These are phyloP conservation scores for Poronia punctata DNA, from an alignment of 495 filamentous ascomycete species.

Conservation along the genomic window DNA sequence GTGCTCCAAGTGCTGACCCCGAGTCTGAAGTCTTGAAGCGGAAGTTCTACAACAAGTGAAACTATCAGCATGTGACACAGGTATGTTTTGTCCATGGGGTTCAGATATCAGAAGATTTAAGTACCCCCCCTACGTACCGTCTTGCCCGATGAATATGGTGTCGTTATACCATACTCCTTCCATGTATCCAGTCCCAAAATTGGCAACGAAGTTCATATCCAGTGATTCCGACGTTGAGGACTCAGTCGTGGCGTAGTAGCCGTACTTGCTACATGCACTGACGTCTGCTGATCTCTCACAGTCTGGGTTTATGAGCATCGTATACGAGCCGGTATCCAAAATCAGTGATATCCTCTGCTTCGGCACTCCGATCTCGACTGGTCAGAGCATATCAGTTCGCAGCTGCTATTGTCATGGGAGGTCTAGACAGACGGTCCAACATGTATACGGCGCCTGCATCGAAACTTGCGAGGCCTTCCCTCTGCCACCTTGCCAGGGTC, in stretches of 20 bases:
- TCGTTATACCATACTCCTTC: constrained; percentile 34
- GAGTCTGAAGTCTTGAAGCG: constrained; percentile 21
- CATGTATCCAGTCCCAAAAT: constrained; percentile 36
- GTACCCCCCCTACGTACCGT: constrained; percentile 22
- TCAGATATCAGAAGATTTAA: background rate
- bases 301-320: constrained; percentile 38
- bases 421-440: constrained; percentile 25
- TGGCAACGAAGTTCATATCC: constrained; percentile 28
- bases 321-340: constrained; percentile 42
- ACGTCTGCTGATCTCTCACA: constrained; percentile 32
- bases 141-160: constrained; percentile 28
- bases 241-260: constrained; percentile 31
- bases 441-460: constrained; percentile 34
- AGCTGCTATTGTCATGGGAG: no score
- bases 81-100: background rate
- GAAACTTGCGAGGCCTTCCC: constrained; percentile 19
- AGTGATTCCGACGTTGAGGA: constrained; percentile 29
- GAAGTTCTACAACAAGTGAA: constrained; percentile 11
- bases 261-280: constrained; percentile 29
- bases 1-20: constrained; percentile 34
- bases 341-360: constrained; percentile 34
- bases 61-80: constrained; percentile 7
- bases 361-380: constrained; percentile 39
- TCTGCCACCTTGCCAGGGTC: constrained; percentile 6
- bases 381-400: no score